phyloP scores from a whole-genome alignment of 495 filamentous ascomycete species.

The Hyaloscypha variabilis region DNA sequence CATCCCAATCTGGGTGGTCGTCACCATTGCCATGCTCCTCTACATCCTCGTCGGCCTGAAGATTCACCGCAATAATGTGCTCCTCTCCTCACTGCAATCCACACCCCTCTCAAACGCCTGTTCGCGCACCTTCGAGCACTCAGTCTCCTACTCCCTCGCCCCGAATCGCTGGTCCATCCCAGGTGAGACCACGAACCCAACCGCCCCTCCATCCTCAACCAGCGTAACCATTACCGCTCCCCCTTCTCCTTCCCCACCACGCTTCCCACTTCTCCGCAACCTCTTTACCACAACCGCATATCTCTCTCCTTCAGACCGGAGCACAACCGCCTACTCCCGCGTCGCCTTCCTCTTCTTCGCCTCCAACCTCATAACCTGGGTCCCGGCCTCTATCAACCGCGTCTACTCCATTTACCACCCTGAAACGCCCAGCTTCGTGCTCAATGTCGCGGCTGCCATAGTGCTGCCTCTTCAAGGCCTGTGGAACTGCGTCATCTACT shows the following conservation, averaged over 20 bases:
- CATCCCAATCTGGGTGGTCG: constrained; percentile 81
- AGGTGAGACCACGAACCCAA: background rate
- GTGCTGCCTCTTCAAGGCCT: constrained; percentile 85
- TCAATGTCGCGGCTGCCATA: constrained; percentile 71
- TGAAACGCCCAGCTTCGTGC: constrained; percentile 56
- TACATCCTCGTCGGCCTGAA: constrained; percentile 66
- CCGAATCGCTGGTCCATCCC: background rate
- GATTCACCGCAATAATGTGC: constrained; percentile 40
- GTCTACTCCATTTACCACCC: constrained; percentile 69
- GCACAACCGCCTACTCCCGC: constrained; percentile 61
- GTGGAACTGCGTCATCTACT: constrained; percentile 83
- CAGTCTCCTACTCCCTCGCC: constrained; percentile 33
- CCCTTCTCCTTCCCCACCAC: background rate
- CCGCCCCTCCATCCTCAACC: background rate
- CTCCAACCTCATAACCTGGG: constrained; percentile 81
- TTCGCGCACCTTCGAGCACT: constrained; percentile 19
- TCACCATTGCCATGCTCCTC: constrained; percentile 67
- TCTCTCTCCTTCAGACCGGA: background rate
- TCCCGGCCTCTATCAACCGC: constrained; percentile 77
- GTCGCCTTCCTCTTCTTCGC: constrained; percentile 82
- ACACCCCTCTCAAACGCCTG: background rate
- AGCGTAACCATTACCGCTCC: background rate
- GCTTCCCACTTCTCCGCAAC: too few relatives aligned
- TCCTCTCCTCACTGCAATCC: background rate
- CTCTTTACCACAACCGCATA: background rate